These are phyloP conservation scores for Zoysia japonica DNA, from an alignment of 176 grass and related monocot species.

Conservation along the genomic window DNA sequence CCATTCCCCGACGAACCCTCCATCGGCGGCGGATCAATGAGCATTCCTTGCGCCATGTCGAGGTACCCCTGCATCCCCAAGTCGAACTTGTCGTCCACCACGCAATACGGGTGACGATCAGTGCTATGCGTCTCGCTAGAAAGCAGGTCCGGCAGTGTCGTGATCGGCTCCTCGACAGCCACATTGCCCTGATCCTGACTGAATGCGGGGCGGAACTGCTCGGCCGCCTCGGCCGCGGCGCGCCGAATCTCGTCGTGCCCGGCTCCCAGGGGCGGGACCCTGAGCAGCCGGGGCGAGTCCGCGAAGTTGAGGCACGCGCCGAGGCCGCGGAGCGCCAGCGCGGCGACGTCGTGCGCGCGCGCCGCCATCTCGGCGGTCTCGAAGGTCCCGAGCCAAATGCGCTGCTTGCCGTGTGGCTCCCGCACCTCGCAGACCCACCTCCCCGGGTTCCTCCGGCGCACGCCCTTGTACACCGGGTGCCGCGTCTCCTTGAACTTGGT, in stretches of 20 bases:
- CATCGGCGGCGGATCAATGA: conserved; percentile 74
- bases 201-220: conserved; percentile 41
- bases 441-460: conserved; percentile 70
- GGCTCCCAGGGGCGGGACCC: conserved; percentile 44
- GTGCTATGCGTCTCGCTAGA: not conserved
- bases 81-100: conserved; percentile 54
- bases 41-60: conserved; percentile 91
- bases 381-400: conserved; percentile 93
- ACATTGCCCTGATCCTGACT: conserved; percentile 18
- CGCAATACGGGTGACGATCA: not conserved
- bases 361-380: conserved; percentile 93
- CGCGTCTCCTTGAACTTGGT: conserved; percentile 98
- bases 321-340: conserved; percentile 66
- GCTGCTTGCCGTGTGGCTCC: conserved; percentile 77
- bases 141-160: not conserved
- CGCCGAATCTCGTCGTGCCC: conserved; percentile 57
- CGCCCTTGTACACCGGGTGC: conserved; percentile 91
- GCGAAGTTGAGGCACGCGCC: conserved; percentile 94
- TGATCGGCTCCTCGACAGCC: not conserved
- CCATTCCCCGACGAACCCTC: conserved; percentile 14
- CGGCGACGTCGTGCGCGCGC: conserved; percentile 88
- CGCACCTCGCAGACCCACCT: conserved; percentile 98
- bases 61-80: conserved; percentile 86
- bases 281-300: conserved; percentile 62
- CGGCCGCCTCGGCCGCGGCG: conserved; percentile 57